A percentile compares a stretch with the other conserved stretches of the same genome.
phyloP scores from a whole-genome alignment of 192 early-diverging fungal genomes.

The Podila clonocystis region DNA sequence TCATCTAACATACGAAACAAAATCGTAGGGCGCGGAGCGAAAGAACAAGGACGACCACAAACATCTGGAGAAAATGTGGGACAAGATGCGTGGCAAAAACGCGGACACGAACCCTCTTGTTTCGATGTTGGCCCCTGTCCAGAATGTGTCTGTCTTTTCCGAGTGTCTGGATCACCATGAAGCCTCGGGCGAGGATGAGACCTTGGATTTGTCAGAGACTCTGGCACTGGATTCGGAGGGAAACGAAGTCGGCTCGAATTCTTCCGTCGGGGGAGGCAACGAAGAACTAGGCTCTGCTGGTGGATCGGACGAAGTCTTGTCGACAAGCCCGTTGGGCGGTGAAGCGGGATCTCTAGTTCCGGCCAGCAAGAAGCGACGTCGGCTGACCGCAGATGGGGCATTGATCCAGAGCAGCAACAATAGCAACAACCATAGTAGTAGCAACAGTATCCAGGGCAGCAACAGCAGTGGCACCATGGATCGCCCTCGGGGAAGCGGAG shows the following conservation, averaged over 20 bases:
- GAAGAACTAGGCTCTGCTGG: neutral
- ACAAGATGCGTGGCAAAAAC: constrained; percentile 62
- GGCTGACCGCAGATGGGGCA: constrained; percentile 7
- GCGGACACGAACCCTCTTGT: constrained; percentile 42
- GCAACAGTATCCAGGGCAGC: too few relatives aligned
- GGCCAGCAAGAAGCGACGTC: constrained; percentile 19
- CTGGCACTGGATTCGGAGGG: constrained; percentile 31
- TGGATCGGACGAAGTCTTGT: neutral
- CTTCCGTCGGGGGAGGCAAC: constrained; percentile 1
- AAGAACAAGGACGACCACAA: constrained; percentile 83
- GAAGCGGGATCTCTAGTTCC: constrained; percentile 18
- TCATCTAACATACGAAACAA: neutral
- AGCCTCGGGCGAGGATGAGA: constrained; percentile 58
- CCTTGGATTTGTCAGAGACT: constrained; percentile 59
- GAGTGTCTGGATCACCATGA: constrained; percentile 54
- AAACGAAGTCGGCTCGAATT: constrained; percentile 5
- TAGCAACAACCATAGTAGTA: constrained; percentile 6
- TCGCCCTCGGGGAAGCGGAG: constrained; percentile 50
- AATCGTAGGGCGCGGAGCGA: constrained; percentile 70
- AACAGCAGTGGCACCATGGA: constrained; percentile 15
- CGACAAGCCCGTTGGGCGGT: neutral
- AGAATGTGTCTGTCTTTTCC: constrained; percentile 36
- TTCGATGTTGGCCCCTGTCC: constrained; percentile 52
- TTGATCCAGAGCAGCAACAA: constrained; percentile 22
- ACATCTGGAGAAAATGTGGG: constrained; percentile 74